These are phyloP conservation scores for Phytophthora sojae DNA, from an alignment of 352 stramenopile species.

Conservation along the genomic window DNA sequence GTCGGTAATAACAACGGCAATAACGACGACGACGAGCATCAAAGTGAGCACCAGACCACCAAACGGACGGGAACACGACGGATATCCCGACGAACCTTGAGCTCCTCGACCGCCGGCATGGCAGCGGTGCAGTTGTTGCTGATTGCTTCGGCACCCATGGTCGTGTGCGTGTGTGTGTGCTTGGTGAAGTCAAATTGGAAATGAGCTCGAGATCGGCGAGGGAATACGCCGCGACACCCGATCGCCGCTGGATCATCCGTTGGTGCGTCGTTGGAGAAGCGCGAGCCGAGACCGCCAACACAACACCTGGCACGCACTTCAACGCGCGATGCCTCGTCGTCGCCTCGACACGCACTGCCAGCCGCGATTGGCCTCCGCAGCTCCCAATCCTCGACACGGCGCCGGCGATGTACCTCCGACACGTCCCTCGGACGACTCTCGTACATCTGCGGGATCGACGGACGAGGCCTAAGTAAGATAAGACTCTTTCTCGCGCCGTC, in stretches of 20 bases:
- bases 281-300: constrained; percentile 8
- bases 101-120: constrained; percentile 21
- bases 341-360: constrained; percentile 19
- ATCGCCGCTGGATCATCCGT: constrained; percentile 10
- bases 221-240: background rate
- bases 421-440: background rate
- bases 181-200: constrained; percentile 24
- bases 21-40: background rate
- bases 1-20: constrained; percentile 4
- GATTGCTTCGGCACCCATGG: constrained; percentile 26
- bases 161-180: constrained; percentile 4
- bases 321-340: constrained; percentile 33
- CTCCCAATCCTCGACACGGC: constrained; percentile 20
- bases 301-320: constrained; percentile 23
- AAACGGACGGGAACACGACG: constrained; percentile 1
- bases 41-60: constrained; percentile 15
- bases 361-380: constrained; percentile 18
- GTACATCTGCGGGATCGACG: background rate
- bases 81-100: constrained; percentile 29
- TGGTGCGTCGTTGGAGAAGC: constrained; percentile 1
- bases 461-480: background rate
- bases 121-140: constrained; percentile 17
- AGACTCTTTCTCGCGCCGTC: constrained; percentile 2
- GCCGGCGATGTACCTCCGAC: constrained; percentile 12
- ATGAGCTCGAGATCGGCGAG: constrained; percentile 22